Conservation (phyloP, 768 basidiomycete genomes). For the Termitomyces sp. region DNA sequence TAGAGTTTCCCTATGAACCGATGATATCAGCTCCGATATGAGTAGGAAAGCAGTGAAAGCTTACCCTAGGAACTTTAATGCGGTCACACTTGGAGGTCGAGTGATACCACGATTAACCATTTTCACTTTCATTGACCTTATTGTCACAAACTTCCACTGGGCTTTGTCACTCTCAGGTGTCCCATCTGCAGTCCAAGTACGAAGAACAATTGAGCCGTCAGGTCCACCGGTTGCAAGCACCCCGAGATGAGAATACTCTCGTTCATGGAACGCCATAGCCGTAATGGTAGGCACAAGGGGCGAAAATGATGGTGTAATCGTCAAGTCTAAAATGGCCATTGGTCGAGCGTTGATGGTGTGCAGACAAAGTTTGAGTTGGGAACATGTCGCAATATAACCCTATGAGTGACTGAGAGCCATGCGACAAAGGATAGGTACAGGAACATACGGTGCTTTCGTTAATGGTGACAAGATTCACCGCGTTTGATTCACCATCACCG, state of each 20-base stretch:
- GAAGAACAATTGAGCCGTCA: slow-evolving; percentile 73
- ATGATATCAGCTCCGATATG: background rate
- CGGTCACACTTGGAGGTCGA: slow-evolving; percentile 57
- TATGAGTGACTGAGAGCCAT: slow-evolving; percentile 22
- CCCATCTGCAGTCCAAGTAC: slow-evolving; percentile 81
- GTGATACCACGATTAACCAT: slow-evolving; percentile 30
- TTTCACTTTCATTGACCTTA: slow-evolving; percentile 64
- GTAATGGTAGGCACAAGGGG: slow-evolving; percentile 55
- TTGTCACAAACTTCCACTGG: slow-evolving; percentile 69
- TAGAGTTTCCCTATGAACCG: slow-evolving; percentile 16
- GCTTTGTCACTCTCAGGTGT: slow-evolving; percentile 65
- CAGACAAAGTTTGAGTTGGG: slow-evolving; percentile 61
- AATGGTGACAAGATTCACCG: slow-evolving; percentile 68
- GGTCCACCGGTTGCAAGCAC: slow-evolving; percentile 78
- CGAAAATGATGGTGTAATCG: slow-evolving; percentile 37
- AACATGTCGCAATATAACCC: slow-evolving; percentile 90
- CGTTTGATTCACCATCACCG: slow-evolving; percentile 32
- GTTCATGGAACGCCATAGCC: slow-evolving; percentile 81
- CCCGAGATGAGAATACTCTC: slow-evolving; percentile 78
- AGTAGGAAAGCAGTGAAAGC: slow-evolving; percentile 14
- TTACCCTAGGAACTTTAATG: slow-evolving; percentile 82
- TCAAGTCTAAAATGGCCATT: slow-evolving; percentile 68
- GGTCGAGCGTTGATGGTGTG: slow-evolving; percentile 86
- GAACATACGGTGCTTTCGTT: slow-evolving; percentile 83
- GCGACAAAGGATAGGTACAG: background rate